phyloP scores from a whole-genome alignment of 2,329 filamentous ascomycete species.

The Verticillium dahliae region DNA sequence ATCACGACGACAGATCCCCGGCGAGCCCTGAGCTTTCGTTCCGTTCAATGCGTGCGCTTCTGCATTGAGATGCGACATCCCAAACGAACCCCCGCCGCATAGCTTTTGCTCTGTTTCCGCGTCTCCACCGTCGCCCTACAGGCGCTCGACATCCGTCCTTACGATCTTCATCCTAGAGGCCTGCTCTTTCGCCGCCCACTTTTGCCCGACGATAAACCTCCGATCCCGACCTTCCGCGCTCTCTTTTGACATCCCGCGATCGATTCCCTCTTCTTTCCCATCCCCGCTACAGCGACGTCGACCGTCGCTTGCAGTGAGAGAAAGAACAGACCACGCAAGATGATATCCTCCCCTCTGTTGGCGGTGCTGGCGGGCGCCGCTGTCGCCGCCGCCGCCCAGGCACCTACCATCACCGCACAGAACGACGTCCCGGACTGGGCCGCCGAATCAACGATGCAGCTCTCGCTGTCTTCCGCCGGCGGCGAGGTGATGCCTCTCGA shows the following conservation, averaged over 20 bases:
- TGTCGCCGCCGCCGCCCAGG: slow-evolving; percentile 25
- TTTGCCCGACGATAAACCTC: slow-evolving; percentile 8
- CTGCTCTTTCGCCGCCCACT: not conserved
- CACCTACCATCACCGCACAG: slow-evolving; percentile 22
- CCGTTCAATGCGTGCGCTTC: slow-evolving; percentile 15
- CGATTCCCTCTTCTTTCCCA: slow-evolving; percentile 5
- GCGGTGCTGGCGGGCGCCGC: slow-evolving; percentile 20
- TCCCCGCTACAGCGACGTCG: slow-evolving; percentile 20
- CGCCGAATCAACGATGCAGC: slow-evolving; percentile 30
- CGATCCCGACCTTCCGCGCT: not conserved
- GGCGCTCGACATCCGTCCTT: not conserved
- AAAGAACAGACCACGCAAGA: slow-evolving; percentile 8
- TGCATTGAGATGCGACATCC: slow-evolving; percentile 19
- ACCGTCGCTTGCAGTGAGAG: slow-evolving; percentile 22
- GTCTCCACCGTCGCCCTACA: not conserved
- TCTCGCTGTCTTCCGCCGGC: slow-evolving; percentile 24
- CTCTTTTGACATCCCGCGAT: not conserved
- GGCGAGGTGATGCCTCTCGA: slow-evolving; percentile 19
- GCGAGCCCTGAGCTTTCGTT: not conserved
- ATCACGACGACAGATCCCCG: not conserved
- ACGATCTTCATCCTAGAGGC: not conserved
- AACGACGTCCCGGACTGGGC: slow-evolving; percentile 31
- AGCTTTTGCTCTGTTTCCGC: slow-evolving; percentile 7
- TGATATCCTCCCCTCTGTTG: slow-evolving; percentile 23
- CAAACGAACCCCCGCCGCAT: slow-evolving; percentile 7